Base-by-base conservation (phyloP, 768 basidiomycete species). In the Boletus huronensis region DNA sequence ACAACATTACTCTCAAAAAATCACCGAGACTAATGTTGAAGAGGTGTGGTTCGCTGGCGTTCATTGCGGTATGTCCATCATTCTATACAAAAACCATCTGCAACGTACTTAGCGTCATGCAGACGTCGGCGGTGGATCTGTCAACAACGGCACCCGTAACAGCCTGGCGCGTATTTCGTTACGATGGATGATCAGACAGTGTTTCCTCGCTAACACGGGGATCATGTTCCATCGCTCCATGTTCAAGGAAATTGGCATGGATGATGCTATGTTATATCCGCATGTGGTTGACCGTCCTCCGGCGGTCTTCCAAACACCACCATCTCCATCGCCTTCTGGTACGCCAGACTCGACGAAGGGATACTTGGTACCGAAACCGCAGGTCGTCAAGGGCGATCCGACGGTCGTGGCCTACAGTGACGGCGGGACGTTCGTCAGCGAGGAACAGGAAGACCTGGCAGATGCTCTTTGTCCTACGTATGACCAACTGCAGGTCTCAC, bases 11-110 rank as follows among this genome's bases (percentile, higher is more conserved):
- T 67, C 75, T 57, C 58, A 49, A 17, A 65, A 70, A 4, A 67
- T 70, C 23, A 61, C 66, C 17, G 41, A 65, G 48, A 90, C 88
- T 1, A 72, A 90, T 54, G 81, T 88, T 4, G 76, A 81, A 44
- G 88, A 92, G 59, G 90, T 92, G 1, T 91, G 90, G 89, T 92
- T 91, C 60, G 69, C 87, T 4, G 89, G 89, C 0, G 82, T 79
- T 60, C 88, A 90, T 58, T 81, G 80, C 43, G 87, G 88, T 87
- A 59, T 28, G 77, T 70, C 25, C 29, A 6, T 29, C n/a, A 5
- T 10, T 36, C 29, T 16, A 16, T 23, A 25, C 16, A 10, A 42
- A 26, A 19, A 21, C 3, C 21, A 6, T 41, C 21, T 2, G 23
- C 9, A 26, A 16, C 19, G 2, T 46, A 45, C 51, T 53, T 31